These are phyloP conservation scores for Thermochaetoides thermophila DNA, from an alignment of 495 filamentous ascomycete species.

Conservation along the genomic window DNA sequence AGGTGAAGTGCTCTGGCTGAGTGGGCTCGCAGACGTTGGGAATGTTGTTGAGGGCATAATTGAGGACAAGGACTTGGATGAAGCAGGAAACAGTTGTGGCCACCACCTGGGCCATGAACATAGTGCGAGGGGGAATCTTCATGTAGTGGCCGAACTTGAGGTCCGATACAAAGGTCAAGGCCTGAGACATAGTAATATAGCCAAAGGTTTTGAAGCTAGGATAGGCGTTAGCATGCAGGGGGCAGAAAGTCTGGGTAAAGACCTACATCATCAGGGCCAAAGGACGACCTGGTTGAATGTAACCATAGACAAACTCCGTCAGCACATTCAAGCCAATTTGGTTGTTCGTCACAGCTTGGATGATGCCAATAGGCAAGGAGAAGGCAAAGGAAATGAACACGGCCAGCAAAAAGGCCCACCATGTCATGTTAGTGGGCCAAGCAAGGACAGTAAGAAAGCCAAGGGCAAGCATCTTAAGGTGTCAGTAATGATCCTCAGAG, in stretches of 20 bases:
- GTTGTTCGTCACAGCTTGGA: slow-evolving; percentile 53
- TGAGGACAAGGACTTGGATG: slow-evolving; percentile 49
- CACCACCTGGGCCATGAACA: slow-evolving; percentile 54
- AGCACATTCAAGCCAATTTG: slow-evolving; percentile 54
- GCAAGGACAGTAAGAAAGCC: slow-evolving; percentile 48
- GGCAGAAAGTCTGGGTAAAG: not conserved
- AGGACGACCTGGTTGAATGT: slow-evolving; percentile 52
- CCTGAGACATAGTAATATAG: slow-evolving; percentile 51
- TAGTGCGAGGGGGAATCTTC: slow-evolving; percentile 50
- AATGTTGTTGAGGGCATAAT: slow-evolving; percentile 48
- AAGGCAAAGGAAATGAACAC: slow-evolving; percentile 42
- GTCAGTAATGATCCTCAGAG: not conserved
- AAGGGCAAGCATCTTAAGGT: slow-evolving; percentile 38
- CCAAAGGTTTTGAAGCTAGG: slow-evolving; percentile 56
- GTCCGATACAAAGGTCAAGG: slow-evolving; percentile 38
- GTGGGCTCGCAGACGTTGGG: slow-evolving; percentile 44
- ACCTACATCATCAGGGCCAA: slow-evolving; percentile 49
- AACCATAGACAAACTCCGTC: slow-evolving; percentile 59
- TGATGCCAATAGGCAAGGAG: slow-evolving; percentile 41
- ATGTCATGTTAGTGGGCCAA: slow-evolving; percentile 50
- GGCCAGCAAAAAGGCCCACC: slow-evolving; percentile 54
- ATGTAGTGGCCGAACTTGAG: slow-evolving; percentile 55
- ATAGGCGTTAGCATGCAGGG: not conserved
- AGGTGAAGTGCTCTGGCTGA: slow-evolving; percentile 50
- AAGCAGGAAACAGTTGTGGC: slow-evolving; percentile 52